These are phyloP conservation scores for Theileria orientalis DNA, from an alignment of 169 alveolate genomes.

Conservation along the genomic window DNA sequence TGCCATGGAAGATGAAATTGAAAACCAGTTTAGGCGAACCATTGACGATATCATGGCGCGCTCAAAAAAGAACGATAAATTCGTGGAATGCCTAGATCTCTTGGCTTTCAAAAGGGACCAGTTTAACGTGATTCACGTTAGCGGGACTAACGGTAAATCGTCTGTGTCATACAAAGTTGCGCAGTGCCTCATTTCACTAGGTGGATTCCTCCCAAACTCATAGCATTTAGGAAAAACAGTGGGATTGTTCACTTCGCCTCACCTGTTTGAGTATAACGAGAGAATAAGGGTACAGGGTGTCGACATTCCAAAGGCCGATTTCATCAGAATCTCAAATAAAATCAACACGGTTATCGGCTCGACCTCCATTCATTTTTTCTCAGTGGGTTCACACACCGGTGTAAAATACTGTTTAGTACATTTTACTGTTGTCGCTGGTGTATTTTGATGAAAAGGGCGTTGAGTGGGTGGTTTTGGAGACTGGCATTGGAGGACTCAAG, in stretches of 20 bases:
- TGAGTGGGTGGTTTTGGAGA: constrained; percentile 87
- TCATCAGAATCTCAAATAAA: constrained; percentile 37
- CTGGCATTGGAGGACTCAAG: constrained; percentile 89
- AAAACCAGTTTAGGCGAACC: not conserved
- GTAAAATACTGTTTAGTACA: not conserved
- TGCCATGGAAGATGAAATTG: constrained; percentile 8
- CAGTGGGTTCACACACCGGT: not conserved
- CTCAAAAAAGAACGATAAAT: constrained; percentile 14
- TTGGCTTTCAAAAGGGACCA: constrained; percentile 74
- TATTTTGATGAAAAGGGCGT: constrained; percentile 71
- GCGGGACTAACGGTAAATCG: constrained; percentile 92
- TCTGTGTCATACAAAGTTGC: constrained; percentile 81
- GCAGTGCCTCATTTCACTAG: constrained; percentile 45
- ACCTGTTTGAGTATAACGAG: constrained; percentile 82
- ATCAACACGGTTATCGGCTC: constrained; percentile 12
- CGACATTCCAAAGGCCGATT: constrained; percentile 59
- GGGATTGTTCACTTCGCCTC: constrained; percentile 90
- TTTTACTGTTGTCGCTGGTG: constrained; percentile 64
- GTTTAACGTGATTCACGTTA: constrained; percentile 79
- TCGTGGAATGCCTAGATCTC: not conserved
- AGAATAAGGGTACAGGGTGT: constrained; percentile 76
- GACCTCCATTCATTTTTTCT: constrained; percentile 8
- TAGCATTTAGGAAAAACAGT: constrained; percentile 69
- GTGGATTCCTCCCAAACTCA: not conserved
- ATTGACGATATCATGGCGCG: not conserved